A percentile compares a stretch with the other conserved stretches of the same genome.
These are phyloP conservation scores for Clonostachys chloroleuca DNA, from an alignment of 2,329 filamentous ascomycete genomes.

Conservation along the genomic window DNA sequence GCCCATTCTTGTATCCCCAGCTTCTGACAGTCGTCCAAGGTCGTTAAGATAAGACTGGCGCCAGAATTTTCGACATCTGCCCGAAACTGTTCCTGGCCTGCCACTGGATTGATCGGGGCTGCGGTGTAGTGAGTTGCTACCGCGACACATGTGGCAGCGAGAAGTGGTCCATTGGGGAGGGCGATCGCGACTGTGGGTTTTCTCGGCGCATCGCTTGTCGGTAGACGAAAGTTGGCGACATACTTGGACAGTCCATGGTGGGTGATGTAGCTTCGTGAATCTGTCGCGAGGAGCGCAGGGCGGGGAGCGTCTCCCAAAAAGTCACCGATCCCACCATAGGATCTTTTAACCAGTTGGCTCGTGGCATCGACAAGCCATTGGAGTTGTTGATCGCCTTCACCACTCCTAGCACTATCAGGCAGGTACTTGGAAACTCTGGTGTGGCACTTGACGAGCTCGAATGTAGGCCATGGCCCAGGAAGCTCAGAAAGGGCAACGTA, in stretches of 20 bases:
- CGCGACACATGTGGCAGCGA: conserved; percentile 44
- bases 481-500: conserved; percentile 13
- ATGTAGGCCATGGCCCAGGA: conserved; percentile 17
- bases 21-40: conserved; percentile 27
- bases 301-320: conserved; percentile 17
- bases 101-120: conserved; percentile 45
- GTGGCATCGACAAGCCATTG: conserved; percentile 10
- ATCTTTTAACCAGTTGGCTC: conserved; percentile 15
- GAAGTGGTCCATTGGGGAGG: conserved; percentile 46
- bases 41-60: conserved; percentile 40
- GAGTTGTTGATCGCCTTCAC: conserved; percentile 4
- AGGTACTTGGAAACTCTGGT: conserved; percentile 25
- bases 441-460: conserved; percentile 23
- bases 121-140: conserved; percentile 44
- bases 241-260: conserved; percentile 22
- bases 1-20: conserved; percentile 28
- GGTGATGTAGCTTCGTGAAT: conserved; percentile 16
- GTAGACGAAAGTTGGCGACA: conserved; percentile 23
- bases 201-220: conserved; percentile 5
- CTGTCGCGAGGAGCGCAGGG: conserved; percentile 19
- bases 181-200: conserved; percentile 45
- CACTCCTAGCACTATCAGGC: conserved; percentile 26
- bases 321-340: conserved; percentile 31
- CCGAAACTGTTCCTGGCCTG: conserved; percentile 42
- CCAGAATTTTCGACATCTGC: conserved; percentile 42